A percentile compares a stretch with the other conserved stretches of the same genome.
Evolutionary conservation across 768 basidiomycete genomes (phyloP).

Genomic region (Floccularia luteovirens): DNA sequence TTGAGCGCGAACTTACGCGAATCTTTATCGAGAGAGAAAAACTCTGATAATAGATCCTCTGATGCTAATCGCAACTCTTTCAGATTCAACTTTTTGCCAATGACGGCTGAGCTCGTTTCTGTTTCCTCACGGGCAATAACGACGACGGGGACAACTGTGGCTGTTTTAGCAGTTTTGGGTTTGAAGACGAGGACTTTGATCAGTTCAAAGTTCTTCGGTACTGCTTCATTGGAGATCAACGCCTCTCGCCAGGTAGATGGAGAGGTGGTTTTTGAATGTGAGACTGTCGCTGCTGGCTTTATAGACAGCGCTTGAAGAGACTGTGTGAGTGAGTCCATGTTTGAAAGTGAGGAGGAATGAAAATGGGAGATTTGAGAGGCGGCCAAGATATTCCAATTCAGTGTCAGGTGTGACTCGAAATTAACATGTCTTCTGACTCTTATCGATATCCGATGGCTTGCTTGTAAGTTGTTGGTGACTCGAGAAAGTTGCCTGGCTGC

Average conservation of each 20-base stretch:
- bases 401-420: constrained; percentile 27
- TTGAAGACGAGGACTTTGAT: constrained; percentile 93
- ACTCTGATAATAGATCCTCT: constrained; percentile 80
- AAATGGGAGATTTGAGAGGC: constrained; percentile 10
- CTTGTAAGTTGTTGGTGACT: no score
- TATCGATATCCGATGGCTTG: constrained; percentile 28
- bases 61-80: constrained; percentile 86
- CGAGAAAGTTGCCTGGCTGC: constrained; percentile 13
- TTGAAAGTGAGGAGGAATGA: constrained; percentile 9
- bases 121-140: constrained; percentile 81
- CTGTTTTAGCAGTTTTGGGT: constrained; percentile 90
- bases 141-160: constrained; percentile 77
- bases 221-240: constrained; percentile 41
- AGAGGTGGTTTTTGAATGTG: constrained; percentile 58
- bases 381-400: constrained; percentile 11
- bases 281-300: constrained; percentile 39
- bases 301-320: constrained; percentile 51
- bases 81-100: constrained; percentile 74
- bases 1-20: constrained; percentile 50
- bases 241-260: constrained; percentile 75
- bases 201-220: constrained; percentile 59
- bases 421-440: constrained; percentile 27
- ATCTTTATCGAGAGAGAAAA: constrained; percentile 81
- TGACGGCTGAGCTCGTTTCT: constrained; percentile 70
- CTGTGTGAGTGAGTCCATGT: constrained; percentile 25